Evolutionary conservation across 306 rosid species (phyloP).

Genomic region (Glycyrrhiza uralensis): DNA sequence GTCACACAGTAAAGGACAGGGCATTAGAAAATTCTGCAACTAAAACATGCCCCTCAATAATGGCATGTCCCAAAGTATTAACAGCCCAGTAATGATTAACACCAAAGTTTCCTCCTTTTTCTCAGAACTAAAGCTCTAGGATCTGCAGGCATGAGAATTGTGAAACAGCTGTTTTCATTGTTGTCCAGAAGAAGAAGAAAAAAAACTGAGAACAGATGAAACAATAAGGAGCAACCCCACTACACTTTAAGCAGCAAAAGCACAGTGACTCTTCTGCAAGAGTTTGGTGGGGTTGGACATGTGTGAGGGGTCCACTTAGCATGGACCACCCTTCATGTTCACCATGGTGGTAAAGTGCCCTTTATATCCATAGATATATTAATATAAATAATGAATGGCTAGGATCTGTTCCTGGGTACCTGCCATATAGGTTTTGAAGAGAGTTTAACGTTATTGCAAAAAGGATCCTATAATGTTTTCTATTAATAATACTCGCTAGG

Average conservation of each 20-base stretch:
- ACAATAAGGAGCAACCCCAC: constrained; percentile 34
- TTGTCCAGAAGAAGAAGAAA: not conserved
- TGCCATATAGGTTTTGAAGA: too few species aligned
- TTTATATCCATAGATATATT: too few species aligned
- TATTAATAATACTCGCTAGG: too few species aligned
- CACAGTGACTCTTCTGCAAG: constrained; percentile 25
- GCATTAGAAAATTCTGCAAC: constrained; percentile 20
- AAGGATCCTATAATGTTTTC: too few species aligned
- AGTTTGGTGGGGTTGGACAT: constrained; percentile 44
- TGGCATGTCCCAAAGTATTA: too few species aligned
- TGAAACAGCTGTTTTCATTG: constrained; percentile 30
- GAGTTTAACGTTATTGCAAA: too few species aligned
- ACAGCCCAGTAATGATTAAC: constrained; percentile 26
- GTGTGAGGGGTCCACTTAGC: too few species aligned
- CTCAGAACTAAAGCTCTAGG: constrained; percentile 28
- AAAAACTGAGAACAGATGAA: constrained; percentile 35
- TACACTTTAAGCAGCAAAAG: constrained; percentile 30
- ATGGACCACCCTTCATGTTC: too few species aligned
- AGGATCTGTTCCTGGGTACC: too few species aligned
- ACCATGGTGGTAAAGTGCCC: too few species aligned
- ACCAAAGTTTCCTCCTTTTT: constrained; percentile 17
- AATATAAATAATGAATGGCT: too few species aligned
- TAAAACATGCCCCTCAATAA: constrained; percentile 58
- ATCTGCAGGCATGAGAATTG: constrained; percentile 37
- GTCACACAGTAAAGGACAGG: constrained; percentile 36